These are phyloP conservation scores for Quercus variabilis DNA, from an alignment of 306 rosid species.

Conservation along the genomic window DNA sequence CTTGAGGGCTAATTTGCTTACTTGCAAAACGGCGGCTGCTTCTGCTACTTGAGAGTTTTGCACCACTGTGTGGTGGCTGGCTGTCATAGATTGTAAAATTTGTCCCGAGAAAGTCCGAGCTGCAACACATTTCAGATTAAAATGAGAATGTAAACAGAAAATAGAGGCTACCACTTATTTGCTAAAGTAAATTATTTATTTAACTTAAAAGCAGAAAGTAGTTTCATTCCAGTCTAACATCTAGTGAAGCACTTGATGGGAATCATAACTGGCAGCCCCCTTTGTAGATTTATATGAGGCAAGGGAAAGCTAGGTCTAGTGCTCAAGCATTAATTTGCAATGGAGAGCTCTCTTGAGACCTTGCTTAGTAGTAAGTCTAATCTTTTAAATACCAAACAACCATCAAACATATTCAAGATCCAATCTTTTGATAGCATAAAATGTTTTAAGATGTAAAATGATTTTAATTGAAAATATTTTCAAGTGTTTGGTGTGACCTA, in stretches of 20 bases:
- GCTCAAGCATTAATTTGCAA: no score
- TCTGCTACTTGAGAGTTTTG: conserved; percentile 72
- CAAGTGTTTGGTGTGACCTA: no score
- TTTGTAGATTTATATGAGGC: no score
- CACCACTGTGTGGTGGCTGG: conserved; percentile 85
- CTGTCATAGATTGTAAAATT: conserved; percentile 92
- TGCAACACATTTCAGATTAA: conserved; percentile 31
- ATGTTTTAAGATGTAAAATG: no score
- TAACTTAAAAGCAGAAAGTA: neutral
- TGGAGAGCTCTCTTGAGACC: no score
- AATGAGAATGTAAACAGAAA: conserved; percentile 7
- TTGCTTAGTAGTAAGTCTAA: no score
- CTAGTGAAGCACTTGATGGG: neutral
- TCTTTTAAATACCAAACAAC: no score
- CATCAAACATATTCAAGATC: no score
- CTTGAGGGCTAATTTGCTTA: conserved; percentile 99
- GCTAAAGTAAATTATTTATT: neutral
- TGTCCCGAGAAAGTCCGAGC: conserved; percentile 98
- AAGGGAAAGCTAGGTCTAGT: no score
- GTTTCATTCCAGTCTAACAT: neutral
- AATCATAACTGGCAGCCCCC: no score
- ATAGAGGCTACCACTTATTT: neutral
- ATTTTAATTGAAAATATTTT: no score
- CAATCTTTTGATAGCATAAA: no score
- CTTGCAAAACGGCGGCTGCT: conserved; percentile 86